These are phyloP conservation scores for Solanum tarapatanum DNA, from an alignment of 257 asterid species.

Conservation along the genomic window DNA sequence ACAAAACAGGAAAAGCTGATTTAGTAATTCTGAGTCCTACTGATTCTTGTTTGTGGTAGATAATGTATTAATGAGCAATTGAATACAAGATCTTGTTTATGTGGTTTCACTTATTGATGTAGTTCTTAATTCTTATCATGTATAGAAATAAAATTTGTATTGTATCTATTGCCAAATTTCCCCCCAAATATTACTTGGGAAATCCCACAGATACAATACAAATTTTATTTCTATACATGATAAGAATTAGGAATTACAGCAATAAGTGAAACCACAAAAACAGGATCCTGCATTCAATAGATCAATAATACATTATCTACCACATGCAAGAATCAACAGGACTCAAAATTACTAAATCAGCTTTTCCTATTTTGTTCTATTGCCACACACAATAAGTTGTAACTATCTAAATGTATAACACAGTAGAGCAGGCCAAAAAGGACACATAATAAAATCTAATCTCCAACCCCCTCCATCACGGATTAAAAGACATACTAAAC, in stretches of 20 bases:
- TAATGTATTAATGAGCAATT: not conserved
- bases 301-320: not conserved
- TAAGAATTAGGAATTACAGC: not conserved
- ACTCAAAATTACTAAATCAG: too few species aligned
- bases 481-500: too few species aligned
- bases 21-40: not conserved
- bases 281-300: not conserved
- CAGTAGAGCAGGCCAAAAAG: too few species aligned
- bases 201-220: not conserved
- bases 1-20: not conserved
- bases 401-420: too few species aligned
- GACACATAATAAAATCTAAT: too few species aligned
- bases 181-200: too few species aligned
- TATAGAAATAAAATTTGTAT: not conserved
- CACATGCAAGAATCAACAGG: too few species aligned
- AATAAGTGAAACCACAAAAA: not conserved
- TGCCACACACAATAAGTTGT: too few species aligned
- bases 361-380: too few species aligned
- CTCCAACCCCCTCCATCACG: too few species aligned
- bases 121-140: not conserved
- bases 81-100: not conserved
- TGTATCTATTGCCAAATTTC: not conserved
- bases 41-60: not conserved
- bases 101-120: not conserved
- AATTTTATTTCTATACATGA: not conserved